Base-by-base conservation (phyloP, 768 basidiomycete species). In the Suillus tomentosus region DNA sequence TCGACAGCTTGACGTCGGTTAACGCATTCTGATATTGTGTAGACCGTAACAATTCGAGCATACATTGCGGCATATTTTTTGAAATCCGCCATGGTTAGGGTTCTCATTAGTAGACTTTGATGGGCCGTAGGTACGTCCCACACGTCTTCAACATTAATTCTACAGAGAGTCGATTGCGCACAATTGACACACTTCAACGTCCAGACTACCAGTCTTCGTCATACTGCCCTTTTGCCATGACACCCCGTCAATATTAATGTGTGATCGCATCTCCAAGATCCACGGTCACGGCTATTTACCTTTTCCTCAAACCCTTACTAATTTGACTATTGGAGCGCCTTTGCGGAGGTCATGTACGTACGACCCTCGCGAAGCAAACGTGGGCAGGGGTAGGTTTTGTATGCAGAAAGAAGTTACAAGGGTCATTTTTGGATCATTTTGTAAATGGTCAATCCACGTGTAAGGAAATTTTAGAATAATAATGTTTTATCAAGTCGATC, bases 171-270 rank as follows among this genome's bases (percentile, higher is more conserved):
- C 42, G 56, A 27, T 42, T 27, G 39, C 24, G 17, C 24, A 11
- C 47, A 24, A 57, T 17, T 24, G 9, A 39, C 22, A 13, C 14
- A 56, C 51, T 56, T 15, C 7, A 56, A n/a, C 24, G 22, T 24
- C 17, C 24, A 34, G 37, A 17, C 56, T 48, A 13, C 47, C 22
- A 27, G 14, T 58, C 11, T 42, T 54, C 53, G 57, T 58, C 57
- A 58, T 57, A 40, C 56, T 24, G 24, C 56, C 37, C 37, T 57
- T 57, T 58, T 58, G 57, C 40, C 57, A 43, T 58, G 57, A 42
- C 57, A 58, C 40, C 57, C 57, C 27, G 57, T 31, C 57, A 58
- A 58, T 58, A 58, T 58, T 58, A 58, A 58, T 58, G 40, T 58
- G 57, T 42, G 40, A 40, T 40, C 57, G 6, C 40, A 58, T 42